Percentiles rank a stretch among this genome's conserved stretches.
These are phyloP conservation scores for Penicillium flavigenum DNA, from an alignment of 495 filamentous ascomycete genomes.

Conservation along the genomic window DNA sequence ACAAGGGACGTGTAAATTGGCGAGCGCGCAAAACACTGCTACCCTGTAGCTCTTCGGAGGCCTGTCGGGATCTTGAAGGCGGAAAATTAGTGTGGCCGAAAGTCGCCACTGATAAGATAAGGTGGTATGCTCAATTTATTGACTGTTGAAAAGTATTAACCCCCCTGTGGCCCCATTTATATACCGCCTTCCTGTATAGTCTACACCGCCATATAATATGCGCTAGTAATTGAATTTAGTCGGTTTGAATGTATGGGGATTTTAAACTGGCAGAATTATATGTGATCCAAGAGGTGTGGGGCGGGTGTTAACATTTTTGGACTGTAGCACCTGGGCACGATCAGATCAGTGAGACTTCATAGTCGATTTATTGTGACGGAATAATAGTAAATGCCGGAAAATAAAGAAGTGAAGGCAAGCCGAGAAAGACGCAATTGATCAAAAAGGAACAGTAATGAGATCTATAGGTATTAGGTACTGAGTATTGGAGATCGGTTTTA, in stretches of 20 bases:
- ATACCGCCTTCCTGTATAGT: too few species aligned
- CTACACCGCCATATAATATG: too few species aligned
- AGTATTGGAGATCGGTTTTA: conserved; percentile 11
- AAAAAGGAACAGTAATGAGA: background rate
- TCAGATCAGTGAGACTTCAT: background rate
- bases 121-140: background rate
- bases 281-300: too few species aligned
- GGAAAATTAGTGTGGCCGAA: conserved; percentile 46
- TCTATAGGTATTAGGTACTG: background rate
- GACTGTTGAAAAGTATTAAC: too few species aligned
- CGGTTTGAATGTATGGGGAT: too few species aligned
- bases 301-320: background rate
- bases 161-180: too few species aligned
- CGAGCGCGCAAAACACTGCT: conserved; percentile 24
- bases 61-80: conserved; percentile 27
- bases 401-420: background rate
- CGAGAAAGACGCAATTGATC: background rate
- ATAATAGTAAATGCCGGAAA: background rate
- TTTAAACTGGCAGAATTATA: too few species aligned
- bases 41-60: conserved; percentile 6
- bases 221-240: too few species aligned
- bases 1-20: conserved; percentile 9
- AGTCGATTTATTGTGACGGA: background rate
- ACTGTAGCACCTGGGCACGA: background rate
- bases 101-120: conserved; percentile 49